These are phyloP conservation scores for Kodamaea kaohsiungensis DNA, from an alignment of 805 yeast species.

Conservation along the genomic window DNA sequence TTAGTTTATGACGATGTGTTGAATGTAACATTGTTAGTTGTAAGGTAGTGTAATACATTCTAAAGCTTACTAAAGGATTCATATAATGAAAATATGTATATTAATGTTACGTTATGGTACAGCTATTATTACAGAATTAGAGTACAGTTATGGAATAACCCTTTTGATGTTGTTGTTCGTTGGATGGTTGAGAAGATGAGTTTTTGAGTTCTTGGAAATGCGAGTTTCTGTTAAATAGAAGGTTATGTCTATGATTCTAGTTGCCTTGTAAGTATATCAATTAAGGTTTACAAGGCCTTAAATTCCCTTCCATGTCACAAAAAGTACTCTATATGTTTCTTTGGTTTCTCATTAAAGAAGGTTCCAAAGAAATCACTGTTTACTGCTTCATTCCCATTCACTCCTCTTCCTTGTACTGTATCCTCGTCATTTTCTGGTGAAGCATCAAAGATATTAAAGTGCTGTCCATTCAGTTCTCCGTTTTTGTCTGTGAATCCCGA, in stretches of 20 bases:
- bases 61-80: no score
- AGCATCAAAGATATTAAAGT: slow-evolving; percentile 93
- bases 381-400: slow-evolving; percentile 30
- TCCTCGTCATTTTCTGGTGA: slow-evolving; percentile 88
- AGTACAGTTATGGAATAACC: no score
- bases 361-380: slow-evolving; percentile 26
- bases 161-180: no score
- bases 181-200: no score
- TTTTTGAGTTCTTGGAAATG: no score
- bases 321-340: slow-evolving; percentile 52
- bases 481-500: slow-evolving; percentile 41
- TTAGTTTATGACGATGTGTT: no score
- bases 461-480: slow-evolving; percentile 48
- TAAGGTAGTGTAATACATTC: neutral
- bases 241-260: no score
- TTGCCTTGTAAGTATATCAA: no score
- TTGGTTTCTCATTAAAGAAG: slow-evolving; percentile 28
- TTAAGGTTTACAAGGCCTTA: no score
- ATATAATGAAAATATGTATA: neutral
- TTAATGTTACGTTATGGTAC: neutral
- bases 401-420: slow-evolving; percentile 41
- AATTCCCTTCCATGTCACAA: slow-evolving; percentile 25
- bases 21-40: neutral
- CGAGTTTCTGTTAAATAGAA: no score
- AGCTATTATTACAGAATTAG: neutral